Evolutionary conservation across 164 flowering plant species (phyloP), one percentile per base, ranked within the genome.

Genomic region (Liriodendron chinense): DNA sequence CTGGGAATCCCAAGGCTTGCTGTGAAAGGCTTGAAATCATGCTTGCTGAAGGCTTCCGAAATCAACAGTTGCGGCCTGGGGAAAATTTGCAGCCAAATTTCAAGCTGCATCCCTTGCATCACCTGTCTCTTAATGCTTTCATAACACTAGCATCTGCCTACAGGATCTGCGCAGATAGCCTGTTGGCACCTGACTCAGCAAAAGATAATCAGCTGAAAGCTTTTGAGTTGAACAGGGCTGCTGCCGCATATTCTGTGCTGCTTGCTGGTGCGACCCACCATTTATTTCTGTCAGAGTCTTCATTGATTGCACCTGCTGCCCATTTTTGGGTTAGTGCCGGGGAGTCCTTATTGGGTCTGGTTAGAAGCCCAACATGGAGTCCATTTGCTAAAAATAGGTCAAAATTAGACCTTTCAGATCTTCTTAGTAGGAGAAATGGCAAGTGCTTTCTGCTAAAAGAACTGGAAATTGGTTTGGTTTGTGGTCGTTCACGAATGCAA

Each of bases 251-350:
- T 72, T 86, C 91, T 6, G 76, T 91, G 73, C 72, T 91, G 78
- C 93, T 90, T 71, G 94, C 96, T 23, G 87, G 88, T 62, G 89
- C 80, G 14, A 74, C 84, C 28, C 83, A 91, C 75, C 84, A 86
- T 81, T 84, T 91, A 43, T 87, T 86, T 71, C 70, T 62, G 25
- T 80, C 69, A 66, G 96, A 93, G 70, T 34, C 91, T 63, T 87
- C 94, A 64, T 78, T 93, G 26, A 81, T 89, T 62, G 84, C 81
- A 0, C 72, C 85, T 22, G 84, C 76, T 64, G 90, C 92, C 66
- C 84, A 84, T 83, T 88, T 78, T 77, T 91, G 92, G 93, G 74
- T 67, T 23, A 77, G 72, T 76, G 90, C 92, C 1, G 97, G 96
- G n/a, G 87, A 88, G 61, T 81, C 92, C 9, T 80, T 92, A 70